Evolutionary conservation across 2,329 filamentous ascomycete genomes (phyloP).

Genomic region (Trichophyton mentagrophytes): DNA sequence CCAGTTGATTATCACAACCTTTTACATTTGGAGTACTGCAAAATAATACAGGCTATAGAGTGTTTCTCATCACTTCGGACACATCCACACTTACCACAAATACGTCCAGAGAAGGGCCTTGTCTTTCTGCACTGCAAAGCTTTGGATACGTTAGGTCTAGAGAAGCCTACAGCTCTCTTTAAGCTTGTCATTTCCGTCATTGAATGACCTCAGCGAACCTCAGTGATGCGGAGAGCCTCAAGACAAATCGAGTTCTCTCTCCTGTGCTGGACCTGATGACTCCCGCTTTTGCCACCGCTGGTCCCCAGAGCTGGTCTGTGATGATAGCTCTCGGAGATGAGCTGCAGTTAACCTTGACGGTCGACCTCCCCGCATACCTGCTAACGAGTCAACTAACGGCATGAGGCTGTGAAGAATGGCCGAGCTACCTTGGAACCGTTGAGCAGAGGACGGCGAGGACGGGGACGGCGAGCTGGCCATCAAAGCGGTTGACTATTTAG

Average conservation of each 20-base stretch:
- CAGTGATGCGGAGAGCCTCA: constrained; percentile 60
- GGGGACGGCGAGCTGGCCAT: not conserved
- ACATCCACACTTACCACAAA: no score
- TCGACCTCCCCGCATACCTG: no score
- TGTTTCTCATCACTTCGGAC: no score
- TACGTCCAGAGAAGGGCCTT: no score
- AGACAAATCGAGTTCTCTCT: constrained; percentile 46
- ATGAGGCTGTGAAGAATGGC: not conserved
- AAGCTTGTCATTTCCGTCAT: not conserved
- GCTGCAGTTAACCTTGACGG: no score
- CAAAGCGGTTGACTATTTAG: not conserved
- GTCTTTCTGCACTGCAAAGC: no score
- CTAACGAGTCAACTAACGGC: no score
- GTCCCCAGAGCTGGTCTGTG: not conserved
- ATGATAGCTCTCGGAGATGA: not conserved
- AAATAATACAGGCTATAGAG: no score
- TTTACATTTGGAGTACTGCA: no score
- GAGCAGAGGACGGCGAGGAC: not conserved
- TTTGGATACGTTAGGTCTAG: no score
- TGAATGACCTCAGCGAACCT: constrained; percentile 41
- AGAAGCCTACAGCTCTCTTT: not conserved
- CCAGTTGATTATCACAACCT: no score
- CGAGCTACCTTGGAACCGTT: not conserved
- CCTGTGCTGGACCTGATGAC: constrained; percentile 8
- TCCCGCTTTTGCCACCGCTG: not conserved